Conservation (phyloP, 371 early-diverging fungal genomes). For the Batrachochytrium dendrobatidis region DNA sequence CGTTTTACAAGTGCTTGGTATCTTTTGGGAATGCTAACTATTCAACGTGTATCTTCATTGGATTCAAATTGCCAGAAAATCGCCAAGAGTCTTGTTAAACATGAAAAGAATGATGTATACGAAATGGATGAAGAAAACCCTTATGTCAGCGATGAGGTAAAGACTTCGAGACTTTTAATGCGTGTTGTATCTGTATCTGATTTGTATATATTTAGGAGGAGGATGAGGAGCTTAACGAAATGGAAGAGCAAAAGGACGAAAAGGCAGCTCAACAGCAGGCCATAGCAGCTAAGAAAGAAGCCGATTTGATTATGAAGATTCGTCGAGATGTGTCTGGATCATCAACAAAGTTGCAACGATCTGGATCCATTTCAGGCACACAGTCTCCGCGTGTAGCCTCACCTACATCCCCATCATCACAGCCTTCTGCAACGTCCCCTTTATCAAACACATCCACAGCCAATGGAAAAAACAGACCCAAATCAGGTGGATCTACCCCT, state of each 20-base stretch:
- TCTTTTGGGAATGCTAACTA: neutral
- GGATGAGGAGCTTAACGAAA: neutral
- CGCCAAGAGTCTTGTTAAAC: constrained; percentile 62
- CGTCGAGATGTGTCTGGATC: neutral
- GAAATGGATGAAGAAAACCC: constrained; percentile 70
- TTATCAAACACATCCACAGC: too few relatives aligned
- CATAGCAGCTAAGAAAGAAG: neutral
- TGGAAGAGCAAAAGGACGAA: neutral
- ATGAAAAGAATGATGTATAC: constrained; percentile 63
- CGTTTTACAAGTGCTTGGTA: neutral
- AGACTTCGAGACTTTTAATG: neutral
- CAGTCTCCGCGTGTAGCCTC: too few relatives aligned
- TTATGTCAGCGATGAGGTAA: constrained; percentile 59
- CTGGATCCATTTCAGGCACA: too few relatives aligned
- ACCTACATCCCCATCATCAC: too few relatives aligned
- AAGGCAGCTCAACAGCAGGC: neutral
- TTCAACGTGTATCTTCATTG: constrained; percentile 3
- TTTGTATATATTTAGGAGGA: neutral
- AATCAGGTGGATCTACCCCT: too few relatives aligned
- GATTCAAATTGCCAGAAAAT: constrained; percentile 40
- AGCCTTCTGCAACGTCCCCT: too few relatives aligned
- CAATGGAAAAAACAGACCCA: too few relatives aligned
- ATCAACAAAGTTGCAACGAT: too few relatives aligned
- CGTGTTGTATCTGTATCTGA: neutral
- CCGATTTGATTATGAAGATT: neutral